Percentiles rank a stretch among this genome's conserved stretches.
Conservation (phyloP, 345 rosid genomes). For the Angophora floribunda region DNA sequence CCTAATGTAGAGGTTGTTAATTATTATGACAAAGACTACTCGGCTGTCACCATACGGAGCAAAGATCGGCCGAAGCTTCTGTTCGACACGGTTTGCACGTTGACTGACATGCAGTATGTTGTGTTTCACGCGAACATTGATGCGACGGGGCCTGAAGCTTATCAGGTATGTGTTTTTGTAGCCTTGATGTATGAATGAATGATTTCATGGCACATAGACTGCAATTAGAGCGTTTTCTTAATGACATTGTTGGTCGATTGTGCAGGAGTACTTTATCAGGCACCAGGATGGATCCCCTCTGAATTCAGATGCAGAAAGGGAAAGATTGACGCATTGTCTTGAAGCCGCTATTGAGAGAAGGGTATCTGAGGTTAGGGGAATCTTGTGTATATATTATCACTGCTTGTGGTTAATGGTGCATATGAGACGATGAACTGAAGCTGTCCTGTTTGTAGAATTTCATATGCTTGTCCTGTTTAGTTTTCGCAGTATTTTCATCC, state of each 20-base stretch:
- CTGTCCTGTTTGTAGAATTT: background rate
- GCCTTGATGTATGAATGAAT: background rate
- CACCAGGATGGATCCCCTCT: slow-evolving; percentile 91
- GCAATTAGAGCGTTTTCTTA: background rate
- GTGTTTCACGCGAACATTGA: slow-evolving; percentile 85
- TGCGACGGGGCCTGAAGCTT: slow-evolving; percentile 62
- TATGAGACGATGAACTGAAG: background rate
- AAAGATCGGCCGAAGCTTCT: slow-evolving; percentile 94
- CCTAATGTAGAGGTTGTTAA: slow-evolving; percentile 76
- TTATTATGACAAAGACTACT: slow-evolving; percentile 79
- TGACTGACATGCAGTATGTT: slow-evolving; percentile 95
- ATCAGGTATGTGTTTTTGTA: slow-evolving; percentile 38
- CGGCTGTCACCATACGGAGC: slow-evolving; percentile 66
- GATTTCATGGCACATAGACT: background rate
- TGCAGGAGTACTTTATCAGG: slow-evolving; percentile 78
- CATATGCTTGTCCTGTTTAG: background rate
- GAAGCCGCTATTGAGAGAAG: slow-evolving; percentile 94
- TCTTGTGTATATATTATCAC: background rate
- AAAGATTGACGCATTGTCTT: slow-evolving; percentile 77
- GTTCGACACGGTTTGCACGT: slow-evolving; percentile 77
- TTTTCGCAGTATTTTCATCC: background rate
- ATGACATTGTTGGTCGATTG: background rate
- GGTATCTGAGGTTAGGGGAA: slow-evolving; percentile 64
- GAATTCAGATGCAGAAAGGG: slow-evolving; percentile 72
- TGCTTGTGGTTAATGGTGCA: background rate